phyloP scores from a whole-genome alignment of 768 basidiomycete species.

The Boletus patriciae region DNA sequence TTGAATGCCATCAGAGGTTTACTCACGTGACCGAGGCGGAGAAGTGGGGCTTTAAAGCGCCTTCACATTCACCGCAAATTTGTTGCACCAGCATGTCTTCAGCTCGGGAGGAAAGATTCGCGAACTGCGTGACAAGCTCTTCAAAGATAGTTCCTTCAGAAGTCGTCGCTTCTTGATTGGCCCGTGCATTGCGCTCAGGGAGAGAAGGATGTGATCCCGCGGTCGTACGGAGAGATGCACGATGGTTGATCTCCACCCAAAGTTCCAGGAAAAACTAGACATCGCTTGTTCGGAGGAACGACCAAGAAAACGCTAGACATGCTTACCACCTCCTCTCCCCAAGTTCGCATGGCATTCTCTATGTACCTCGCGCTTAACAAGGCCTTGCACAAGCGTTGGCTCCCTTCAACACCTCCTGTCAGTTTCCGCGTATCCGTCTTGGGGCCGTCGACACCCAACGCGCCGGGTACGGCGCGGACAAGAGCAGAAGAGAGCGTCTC shows the following conservation, averaged over 20 bases:
- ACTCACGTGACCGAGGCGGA: slow-evolving; percentile 47
- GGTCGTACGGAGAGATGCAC: slow-evolving; percentile 55
- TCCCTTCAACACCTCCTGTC: slow-evolving; percentile 82
- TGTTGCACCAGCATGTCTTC: slow-evolving; percentile 88
- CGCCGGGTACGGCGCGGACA: slow-evolving; percentile 90
- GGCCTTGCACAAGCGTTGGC: slow-evolving; percentile 83
- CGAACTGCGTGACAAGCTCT: slow-evolving; percentile 65
- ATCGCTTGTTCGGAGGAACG: slow-evolving; percentile 1
- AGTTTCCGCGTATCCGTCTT: slow-evolving; percentile 56
- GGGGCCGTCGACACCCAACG: slow-evolving; percentile 55
- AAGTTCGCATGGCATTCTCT: slow-evolving; percentile 63
- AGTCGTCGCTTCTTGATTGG: slow-evolving; percentile 28
- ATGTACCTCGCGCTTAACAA: slow-evolving; percentile 79
- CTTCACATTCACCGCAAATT: slow-evolving; percentile 79
- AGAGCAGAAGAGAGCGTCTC: slow-evolving; percentile 88
- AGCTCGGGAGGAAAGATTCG: slow-evolving; percentile 59
- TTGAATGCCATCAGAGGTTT: background rate
- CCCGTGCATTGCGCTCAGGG: slow-evolving; percentile 40
- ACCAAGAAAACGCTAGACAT: background rate
- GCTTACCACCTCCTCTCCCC: slow-evolving; percentile 89
- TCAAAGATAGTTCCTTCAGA: slow-evolving; percentile 77
- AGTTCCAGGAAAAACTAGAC: slow-evolving; percentile 89
- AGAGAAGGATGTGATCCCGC: slow-evolving; percentile 50
- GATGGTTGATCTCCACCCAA: slow-evolving; percentile 74
- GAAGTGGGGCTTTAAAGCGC: slow-evolving; percentile 71